Evolutionary conservation across 2,329 filamentous ascomycete genomes (phyloP), one percentile per base, ranked within the genome.

Genomic region (Coniochaeta prunicola): DNA sequence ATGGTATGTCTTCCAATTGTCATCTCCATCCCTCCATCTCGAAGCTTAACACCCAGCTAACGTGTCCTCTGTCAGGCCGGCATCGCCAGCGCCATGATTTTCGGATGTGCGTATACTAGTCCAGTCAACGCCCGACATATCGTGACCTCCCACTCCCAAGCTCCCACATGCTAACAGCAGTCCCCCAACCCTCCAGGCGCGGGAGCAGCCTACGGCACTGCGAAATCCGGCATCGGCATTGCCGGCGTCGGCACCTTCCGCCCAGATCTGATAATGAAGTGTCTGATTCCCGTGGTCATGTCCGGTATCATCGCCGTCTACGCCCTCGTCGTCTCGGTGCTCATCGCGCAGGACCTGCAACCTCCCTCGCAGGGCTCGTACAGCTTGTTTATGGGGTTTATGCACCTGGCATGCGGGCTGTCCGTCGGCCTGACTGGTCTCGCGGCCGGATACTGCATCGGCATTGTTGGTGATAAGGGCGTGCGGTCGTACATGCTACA

Each of bases 291-390:
- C 63, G 90, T 94, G 65, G 88, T 99, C 80, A 99, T 99, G 94
- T 96, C 94, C 67, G 94, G 94, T 85, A 99, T 99, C 72, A 91
- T 99, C 70, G 94, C 94, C 60, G 94, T 99, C 66, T 99, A 99
- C 78, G 91, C 92, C 57, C 89, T 99, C 67, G 94, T 99, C 69
- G 92, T 99, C 66, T 90, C 93, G 19, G 94, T 99, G 70, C 85
- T 99, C 66, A 99, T 99, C 73, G 91, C 92, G 59, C 89, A 91
- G 74, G 91, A 96, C 73, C 86, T 97, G 73, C 83, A 81, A 56
- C 90, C 92, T 30, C 89, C 88, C 59, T 80, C 83, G 17, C 76
- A 76, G 21, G 77, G 82, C 59, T 81, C 81, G 70, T 96, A 96
- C 78, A 92, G 87, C 70, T 80, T 97, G 64, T 99, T 94, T 77